phyloP scores from a whole-genome alignment of 169 alveolate genomes.

The Pseudocohnilembus persalinus region DNA sequence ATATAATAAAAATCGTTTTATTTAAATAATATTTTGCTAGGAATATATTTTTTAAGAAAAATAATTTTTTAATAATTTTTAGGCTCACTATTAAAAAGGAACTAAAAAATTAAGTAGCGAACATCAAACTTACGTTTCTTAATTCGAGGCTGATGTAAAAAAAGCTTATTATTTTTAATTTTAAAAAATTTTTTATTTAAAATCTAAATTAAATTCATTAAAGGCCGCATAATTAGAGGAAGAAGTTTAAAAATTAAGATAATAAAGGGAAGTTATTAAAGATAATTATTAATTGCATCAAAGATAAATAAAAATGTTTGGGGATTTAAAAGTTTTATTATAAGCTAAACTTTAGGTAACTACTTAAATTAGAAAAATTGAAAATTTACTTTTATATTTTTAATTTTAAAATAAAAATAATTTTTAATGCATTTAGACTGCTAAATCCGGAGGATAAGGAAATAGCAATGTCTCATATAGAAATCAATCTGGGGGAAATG shows the following conservation, averaged over 20 bases:
- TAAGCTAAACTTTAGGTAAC: slow-evolving; percentile 21
- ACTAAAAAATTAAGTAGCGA: slow-evolving; percentile 21
- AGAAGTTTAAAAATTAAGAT: slow-evolving; percentile 24
- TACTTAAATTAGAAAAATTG: neutral
- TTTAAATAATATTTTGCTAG: too few species aligned
- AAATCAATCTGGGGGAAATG: neutral
- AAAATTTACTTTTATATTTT: neutral
- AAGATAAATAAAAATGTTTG: slow-evolving; percentile 31
- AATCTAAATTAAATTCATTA: neutral
- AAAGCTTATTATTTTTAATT: neutral
- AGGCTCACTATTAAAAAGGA: slow-evolving; percentile 32
- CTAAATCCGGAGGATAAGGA: neutral
- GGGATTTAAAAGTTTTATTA: slow-evolving; percentile 38
- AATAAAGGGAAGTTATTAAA: slow-evolving; percentile 36
- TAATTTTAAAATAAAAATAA: too few species aligned
- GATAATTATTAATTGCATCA: slow-evolving; percentile 43
- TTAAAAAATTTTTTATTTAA: too few species aligned
- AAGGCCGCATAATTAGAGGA: slow-evolving; percentile 34
- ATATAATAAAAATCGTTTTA: neutral
- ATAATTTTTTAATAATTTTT: too few species aligned
- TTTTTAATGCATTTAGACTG: neutral
- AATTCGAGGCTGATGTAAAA: slow-evolving; percentile 25
- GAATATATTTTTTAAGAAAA: too few species aligned
- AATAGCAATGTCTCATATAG: neutral
- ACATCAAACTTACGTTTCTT: slow-evolving; percentile 30